Evolutionary conservation across 257 asterid species (phyloP).

Genomic region (Salvia miltiorrhiza): DNA sequence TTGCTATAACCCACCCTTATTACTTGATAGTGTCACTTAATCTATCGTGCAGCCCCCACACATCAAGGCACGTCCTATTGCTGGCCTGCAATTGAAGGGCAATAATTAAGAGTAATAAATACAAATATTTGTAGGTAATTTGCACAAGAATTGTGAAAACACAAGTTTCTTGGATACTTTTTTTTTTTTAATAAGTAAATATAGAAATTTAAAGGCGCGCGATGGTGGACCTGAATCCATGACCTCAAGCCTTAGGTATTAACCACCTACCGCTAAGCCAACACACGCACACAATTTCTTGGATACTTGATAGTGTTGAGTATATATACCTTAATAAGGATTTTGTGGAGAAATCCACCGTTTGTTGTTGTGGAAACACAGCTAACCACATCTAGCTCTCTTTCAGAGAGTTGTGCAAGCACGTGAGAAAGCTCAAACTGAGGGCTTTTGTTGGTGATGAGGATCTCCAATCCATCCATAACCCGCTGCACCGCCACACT

Average conservation of each 20-base stretch:
- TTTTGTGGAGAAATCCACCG: constrained; percentile 34
- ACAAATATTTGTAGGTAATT: no score
- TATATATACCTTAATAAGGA: constrained; percentile 62
- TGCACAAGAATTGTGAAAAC: no score
- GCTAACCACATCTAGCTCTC: constrained; percentile 36
- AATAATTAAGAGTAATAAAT: no score
- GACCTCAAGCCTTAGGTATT: no score
- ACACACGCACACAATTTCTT: no score
- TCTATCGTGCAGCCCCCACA: constrained; percentile 15
- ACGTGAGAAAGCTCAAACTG: constrained; percentile 37
- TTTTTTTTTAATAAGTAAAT: not conserved
- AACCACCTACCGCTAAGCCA: no score
- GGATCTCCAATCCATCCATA: constrained; percentile 39
- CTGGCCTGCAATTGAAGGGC: constrained; percentile 4
- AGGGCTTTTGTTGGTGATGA: constrained; percentile 21
- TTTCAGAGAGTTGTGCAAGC: constrained; percentile 25
- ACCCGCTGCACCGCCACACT: constrained; percentile 26
- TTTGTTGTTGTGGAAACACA: constrained; percentile 40
- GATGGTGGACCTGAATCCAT: no score
- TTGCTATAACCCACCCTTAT: not conserved
- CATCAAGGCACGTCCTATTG: constrained; percentile 10
- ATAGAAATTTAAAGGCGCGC: no score
- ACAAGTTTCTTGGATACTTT: no score
- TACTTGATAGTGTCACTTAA: not conserved
- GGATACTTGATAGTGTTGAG: no score